Conservation (phyloP, 2,329 filamentous ascomycete genomes). For the Purpureocillium lavendulum region DNA sequence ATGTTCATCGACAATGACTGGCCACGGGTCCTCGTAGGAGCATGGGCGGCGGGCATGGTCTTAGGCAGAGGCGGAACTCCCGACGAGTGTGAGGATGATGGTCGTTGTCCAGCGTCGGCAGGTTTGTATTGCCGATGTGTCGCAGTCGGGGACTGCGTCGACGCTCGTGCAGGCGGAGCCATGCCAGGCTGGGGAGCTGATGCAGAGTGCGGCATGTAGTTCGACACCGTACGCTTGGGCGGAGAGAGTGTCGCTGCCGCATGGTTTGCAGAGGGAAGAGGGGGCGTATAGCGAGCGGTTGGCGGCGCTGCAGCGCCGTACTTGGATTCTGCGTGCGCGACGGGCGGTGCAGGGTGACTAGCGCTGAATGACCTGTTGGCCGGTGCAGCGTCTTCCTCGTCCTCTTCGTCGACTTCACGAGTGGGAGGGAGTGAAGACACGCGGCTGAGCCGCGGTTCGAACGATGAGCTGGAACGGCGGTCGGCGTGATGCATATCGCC, state of each 20-base stretch:
- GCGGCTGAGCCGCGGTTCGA: constrained; percentile 46
- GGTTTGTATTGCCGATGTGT: constrained; percentile 26
- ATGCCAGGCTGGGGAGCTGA: constrained; percentile 30
- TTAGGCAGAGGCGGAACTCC: constrained; percentile 27
- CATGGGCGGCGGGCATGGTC: constrained; percentile 18
- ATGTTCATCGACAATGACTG: constrained; percentile 49
- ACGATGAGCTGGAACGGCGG: constrained; percentile 42
- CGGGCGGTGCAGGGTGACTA: constrained; percentile 14
- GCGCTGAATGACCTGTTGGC: constrained; percentile 16
- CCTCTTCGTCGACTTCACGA: constrained; percentile 53
- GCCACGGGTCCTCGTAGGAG: constrained; percentile 35
- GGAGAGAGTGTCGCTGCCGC: constrained; percentile 42
- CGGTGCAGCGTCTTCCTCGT: constrained; percentile 19
- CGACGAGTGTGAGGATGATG: constrained; percentile 47
- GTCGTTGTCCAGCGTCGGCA: constrained; percentile 39
- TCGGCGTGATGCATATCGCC: constrained; percentile 34
- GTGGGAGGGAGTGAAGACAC: constrained; percentile 53
- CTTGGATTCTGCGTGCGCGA: constrained; percentile 20
- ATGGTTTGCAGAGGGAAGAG: constrained; percentile 29
- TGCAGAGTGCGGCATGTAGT: constrained; percentile 37
- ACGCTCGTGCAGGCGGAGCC: constrained; percentile 48
- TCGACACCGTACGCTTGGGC: constrained; percentile 43
- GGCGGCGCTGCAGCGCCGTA: constrained; percentile 29
- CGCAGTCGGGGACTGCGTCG: constrained; percentile 53
- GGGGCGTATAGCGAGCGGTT: constrained; percentile 37